These are phyloP conservation scores for Casuarina equisetifolia DNA, from an alignment of 306 rosid genomes.

Conservation along the genomic window DNA sequence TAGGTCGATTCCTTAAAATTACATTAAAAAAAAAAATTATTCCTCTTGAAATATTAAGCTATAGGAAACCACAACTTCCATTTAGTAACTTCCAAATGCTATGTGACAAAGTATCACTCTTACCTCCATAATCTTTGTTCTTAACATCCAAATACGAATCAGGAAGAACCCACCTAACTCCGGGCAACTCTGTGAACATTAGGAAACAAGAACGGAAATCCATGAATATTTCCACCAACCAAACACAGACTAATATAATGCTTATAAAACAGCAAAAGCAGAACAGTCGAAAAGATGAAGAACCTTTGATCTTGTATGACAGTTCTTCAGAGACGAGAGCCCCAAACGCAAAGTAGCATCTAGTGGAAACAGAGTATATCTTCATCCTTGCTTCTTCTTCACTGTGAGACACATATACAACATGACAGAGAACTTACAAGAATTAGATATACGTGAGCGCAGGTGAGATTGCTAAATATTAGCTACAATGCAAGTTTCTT, in stretches of 20 bases:
- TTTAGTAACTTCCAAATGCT: background rate
- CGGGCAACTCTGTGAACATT: slow-evolving; percentile 61
- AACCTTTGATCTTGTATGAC: slow-evolving; percentile 82
- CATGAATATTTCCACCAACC: background rate
- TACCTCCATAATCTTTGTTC: slow-evolving; percentile 97
- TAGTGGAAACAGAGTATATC: slow-evolving; percentile 92
- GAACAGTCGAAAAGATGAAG: background rate
- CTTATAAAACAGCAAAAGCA: background rate
- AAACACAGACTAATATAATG: background rate
- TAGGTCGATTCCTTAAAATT: background rate
- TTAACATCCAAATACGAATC: slow-evolving; percentile 93
- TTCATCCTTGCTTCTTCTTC: slow-evolving; percentile 92
- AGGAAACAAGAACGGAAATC: background rate
- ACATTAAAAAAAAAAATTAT: background rate
- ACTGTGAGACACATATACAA: slow-evolving; percentile 38
- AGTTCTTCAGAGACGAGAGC: slow-evolving; percentile 82
- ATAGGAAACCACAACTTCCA: background rate
- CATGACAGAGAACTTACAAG: background rate
- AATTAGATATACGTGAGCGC: background rate
- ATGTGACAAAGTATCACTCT: slow-evolving; percentile 7
- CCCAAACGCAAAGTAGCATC: slow-evolving; percentile 89
- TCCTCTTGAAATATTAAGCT: background rate
- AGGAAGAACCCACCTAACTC: slow-evolving; percentile 96
- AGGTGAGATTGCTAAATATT: too few relatives aligned
- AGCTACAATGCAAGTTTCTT: too few relatives aligned